phyloP scores from a whole-genome alignment of 208 protist species.

The Leishmania aethiopica region DNA sequence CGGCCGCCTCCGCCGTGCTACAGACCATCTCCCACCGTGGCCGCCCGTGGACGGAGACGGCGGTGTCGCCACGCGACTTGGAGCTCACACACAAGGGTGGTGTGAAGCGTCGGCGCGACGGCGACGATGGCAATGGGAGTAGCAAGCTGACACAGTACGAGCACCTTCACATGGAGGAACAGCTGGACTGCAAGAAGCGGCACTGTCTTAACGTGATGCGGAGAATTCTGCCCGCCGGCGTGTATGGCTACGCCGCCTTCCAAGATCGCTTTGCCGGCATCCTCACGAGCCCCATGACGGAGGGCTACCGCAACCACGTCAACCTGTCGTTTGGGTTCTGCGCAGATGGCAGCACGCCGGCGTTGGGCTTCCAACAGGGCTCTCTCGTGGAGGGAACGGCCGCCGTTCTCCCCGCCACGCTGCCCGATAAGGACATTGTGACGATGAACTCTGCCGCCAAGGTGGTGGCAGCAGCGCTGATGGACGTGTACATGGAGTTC shows the following conservation, averaged over 20 bases:
- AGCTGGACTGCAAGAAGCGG: conserved; percentile 71
- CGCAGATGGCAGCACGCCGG: conserved; percentile 39
- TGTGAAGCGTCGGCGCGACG: conserved; percentile 55
- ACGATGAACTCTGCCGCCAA: conserved; percentile 74
- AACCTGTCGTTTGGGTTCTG: conserved; percentile 87
- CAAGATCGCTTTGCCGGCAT: conserved; percentile 64
- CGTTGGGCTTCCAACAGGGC: conserved; percentile 74
- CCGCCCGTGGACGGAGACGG: conserved; percentile 55
- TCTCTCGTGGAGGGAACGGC: conserved; percentile 75
- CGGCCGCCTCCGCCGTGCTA: conserved; percentile 48
- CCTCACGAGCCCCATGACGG: conserved; percentile 60
- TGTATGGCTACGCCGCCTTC: conserved; percentile 40
- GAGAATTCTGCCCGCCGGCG: conserved; percentile 34
- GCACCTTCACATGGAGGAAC: conserved; percentile 68
- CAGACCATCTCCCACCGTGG: conserved; percentile 53
- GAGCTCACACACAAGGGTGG: conserved; percentile 81
- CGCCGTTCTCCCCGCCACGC: conserved; percentile 57
- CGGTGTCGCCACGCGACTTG: conserved; percentile 63
- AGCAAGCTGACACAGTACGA: conserved; percentile 81
- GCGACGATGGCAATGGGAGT: conserved; percentile 9
- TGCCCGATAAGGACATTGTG: conserved; percentile 42
- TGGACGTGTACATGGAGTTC: conserved; percentile 49
- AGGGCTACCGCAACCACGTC: conserved; percentile 94
- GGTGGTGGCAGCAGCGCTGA: conserved; percentile 51
- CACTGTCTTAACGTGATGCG: conserved; percentile 75